phyloP scores from a whole-genome alignment of 2,329 filamentous ascomycete species.

The Aspergillus oerlinghausenensis region DNA sequence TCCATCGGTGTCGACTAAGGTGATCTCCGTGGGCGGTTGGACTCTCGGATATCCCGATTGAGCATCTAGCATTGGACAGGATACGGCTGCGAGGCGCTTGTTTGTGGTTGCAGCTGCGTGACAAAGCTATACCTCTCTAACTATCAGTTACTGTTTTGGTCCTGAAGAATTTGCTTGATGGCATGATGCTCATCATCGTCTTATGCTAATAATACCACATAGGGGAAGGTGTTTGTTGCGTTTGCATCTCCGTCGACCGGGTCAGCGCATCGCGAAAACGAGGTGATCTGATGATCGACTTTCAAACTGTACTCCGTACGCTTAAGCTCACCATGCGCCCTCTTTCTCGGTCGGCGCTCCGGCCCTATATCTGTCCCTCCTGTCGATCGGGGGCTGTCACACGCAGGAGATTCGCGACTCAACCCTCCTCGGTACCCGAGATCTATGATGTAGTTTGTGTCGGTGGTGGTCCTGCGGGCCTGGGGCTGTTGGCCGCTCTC shows the following conservation, averaged over 20 bases:
- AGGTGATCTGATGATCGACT: conserved; percentile 5
- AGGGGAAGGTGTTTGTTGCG: conserved; percentile 13
- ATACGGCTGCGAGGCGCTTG: not conserved
- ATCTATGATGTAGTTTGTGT: conserved; percentile 93
- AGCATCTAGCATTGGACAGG: not conserved
- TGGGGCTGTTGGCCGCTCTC: conserved; percentile 74
- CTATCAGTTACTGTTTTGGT: not conserved
- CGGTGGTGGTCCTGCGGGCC: conserved; percentile 80
- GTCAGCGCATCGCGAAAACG: not conserved
- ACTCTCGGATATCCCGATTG: not conserved
- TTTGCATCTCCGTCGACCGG: conserved; percentile 14
- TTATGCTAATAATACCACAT: not conserved
- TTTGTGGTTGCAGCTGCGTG: not conserved
- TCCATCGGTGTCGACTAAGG: not conserved
- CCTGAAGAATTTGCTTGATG: not conserved
- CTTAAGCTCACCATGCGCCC: conserved; percentile 30
- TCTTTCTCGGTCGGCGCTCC: conserved; percentile 26
- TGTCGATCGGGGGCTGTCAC: conserved; percentile 28
- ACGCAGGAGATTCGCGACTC: conserved; percentile 31
- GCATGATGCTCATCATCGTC: not conserved
- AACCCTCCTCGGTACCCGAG: conserved; percentile 50
- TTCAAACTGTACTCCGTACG: conserved; percentile 9
- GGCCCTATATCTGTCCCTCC: conserved; percentile 39
- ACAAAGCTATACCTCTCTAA: not conserved
- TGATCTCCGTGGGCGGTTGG: not conserved